These are phyloP conservation scores for Pseudocercospora cruenta DNA, from an alignment of 2,329 filamentous ascomycete species.

Conservation along the genomic window DNA sequence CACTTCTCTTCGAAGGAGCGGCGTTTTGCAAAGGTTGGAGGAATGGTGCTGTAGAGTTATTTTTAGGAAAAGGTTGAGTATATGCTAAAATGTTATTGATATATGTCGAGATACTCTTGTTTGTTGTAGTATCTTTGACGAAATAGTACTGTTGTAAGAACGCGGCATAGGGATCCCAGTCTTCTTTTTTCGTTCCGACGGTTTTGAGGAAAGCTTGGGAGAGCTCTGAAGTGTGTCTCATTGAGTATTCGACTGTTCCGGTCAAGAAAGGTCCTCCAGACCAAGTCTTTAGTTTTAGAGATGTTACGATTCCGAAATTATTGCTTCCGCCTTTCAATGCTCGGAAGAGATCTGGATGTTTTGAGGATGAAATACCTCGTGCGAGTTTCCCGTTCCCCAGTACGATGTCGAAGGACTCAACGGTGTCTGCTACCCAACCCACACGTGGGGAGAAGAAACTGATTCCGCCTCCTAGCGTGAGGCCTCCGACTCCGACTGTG, in stretches of 20 bases:
- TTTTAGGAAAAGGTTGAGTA: background rate
- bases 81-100: background rate
- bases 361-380: background rate
- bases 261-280: background rate
- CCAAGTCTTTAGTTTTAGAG: background rate
- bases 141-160: background rate
- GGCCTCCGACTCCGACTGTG: background rate
- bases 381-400: background rate
- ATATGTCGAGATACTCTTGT: background rate
- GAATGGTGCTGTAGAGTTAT: background rate
- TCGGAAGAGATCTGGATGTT: background rate
- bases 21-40: background rate
- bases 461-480: background rate
- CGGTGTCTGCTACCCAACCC: background rate
- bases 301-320: background rate
- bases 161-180: background rate
- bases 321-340: background rate
- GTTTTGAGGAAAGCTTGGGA: background rate
- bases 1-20: background rate
- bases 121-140: background rate
- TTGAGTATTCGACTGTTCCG: background rate
- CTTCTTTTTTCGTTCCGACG: background rate
- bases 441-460: background rate
- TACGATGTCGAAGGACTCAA: background rate
- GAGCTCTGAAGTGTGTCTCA: background rate